Conservation (phyloP, 2,329 filamentous ascomycete species). For the Aquanectria penicillioides region DNA sequence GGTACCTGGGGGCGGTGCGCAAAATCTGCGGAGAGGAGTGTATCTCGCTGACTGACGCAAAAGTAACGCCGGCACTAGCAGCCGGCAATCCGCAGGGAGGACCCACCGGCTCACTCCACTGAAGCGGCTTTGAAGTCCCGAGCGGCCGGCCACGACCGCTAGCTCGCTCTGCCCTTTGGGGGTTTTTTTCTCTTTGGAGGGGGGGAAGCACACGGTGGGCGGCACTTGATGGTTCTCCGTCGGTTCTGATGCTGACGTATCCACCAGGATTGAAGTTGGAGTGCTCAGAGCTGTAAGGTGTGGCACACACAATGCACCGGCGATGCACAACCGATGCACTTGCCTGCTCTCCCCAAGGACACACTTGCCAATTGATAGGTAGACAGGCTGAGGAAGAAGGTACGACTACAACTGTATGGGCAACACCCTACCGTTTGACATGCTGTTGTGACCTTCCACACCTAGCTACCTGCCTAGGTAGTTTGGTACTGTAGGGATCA, state of each 20-base stretch:
- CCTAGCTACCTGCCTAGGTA: neutral
- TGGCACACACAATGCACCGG: too few species aligned
- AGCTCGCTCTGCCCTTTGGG: neutral
- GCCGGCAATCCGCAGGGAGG: constrained; percentile 34
- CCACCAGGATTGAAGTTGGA: neutral
- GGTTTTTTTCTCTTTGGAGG: too few species aligned
- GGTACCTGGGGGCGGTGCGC: neutral
- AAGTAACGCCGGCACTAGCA: constrained; percentile 28
- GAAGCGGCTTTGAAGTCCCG: constrained; percentile 16
- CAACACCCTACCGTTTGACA: too few species aligned
- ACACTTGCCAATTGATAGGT: too few species aligned
- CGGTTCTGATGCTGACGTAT: neutral
- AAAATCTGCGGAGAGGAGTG: neutral
- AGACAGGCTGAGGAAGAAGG: too few species aligned
- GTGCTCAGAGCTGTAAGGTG: too few species aligned
- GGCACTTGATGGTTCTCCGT: too few species aligned
- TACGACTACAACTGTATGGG: too few species aligned
- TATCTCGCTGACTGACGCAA: constrained; percentile 23
- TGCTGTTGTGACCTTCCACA: neutral
- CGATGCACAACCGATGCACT: too few species aligned
- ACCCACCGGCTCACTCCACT: constrained; percentile 32
- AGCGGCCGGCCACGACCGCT: constrained; percentile 33
- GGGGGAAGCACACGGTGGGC: too few species aligned
- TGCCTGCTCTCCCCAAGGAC: too few species aligned
- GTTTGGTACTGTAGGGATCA: neutral